Evolutionary conservation across 2,329 filamentous ascomycete species (phyloP), one percentile per base, ranked within the genome.

Genomic region (Monosporascus sp.): DNA sequence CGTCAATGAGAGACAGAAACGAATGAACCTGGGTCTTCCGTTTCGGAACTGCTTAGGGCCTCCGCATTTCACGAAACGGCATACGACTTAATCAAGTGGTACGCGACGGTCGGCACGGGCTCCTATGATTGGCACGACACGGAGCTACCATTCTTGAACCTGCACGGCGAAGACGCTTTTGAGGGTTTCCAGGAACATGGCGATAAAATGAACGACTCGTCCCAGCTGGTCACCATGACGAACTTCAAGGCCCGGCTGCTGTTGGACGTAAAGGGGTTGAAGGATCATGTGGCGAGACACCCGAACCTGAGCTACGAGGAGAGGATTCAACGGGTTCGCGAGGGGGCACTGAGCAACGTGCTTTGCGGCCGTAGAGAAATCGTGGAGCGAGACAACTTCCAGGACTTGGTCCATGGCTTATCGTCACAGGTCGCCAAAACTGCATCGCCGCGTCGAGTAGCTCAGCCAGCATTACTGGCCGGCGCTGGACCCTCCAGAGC

Each of bases 81-180:
- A 51, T 5, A 48, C 31, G 60, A 63, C 48, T 62, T 62, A 40
- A 48, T 60, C n/a, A 62, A 62, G 48, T 65, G 58, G 60, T 58
- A 51, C 9, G 48, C 46, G 11, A 44, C 45, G n/a, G 45, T 31
- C 3, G 22, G 24, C 6, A 48, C 41, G 14, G 1, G 7, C 15
- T 49, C 17, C 44, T 62, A 3, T 88, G 85, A 55, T 3, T 61
- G 57, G 58, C 2, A 8, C 11, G 35, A 59, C 18, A 31, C 37
- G 31, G 48, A 52, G 59, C 80, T 87, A 65, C 77, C 79, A 50
- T 74, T 79, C 40, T 70, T 89, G 51, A 76, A 85, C 51, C 75
- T 84, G 55, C 79, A 87, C 64, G 69, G 89, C 15, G 78, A 87
- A 58, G 85, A 80, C 5, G 86, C 86, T 0, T 85, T 90, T 66